phyloP scores from a whole-genome alignment of 1,284 basidiomycete species.

The Kwoniella shivajii region DNA sequence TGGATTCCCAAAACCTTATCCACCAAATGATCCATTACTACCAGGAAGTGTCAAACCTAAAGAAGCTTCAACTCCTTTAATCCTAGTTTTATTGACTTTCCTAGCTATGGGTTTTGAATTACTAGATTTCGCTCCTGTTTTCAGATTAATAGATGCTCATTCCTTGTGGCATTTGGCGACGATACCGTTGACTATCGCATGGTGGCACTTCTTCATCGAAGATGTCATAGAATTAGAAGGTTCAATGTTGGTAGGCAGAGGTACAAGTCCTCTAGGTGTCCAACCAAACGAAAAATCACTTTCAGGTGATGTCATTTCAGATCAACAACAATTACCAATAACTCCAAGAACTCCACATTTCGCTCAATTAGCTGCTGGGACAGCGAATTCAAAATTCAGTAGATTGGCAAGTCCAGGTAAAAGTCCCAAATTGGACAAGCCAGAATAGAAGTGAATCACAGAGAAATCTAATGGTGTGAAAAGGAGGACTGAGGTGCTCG shows the following conservation, averaged over 20 bases:
- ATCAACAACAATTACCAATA: conserved; percentile 4
- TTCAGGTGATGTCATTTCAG: conserved; percentile 6
- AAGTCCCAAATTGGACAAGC: conserved; percentile 17
- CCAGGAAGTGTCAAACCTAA: conserved; percentile 41
- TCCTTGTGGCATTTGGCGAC: conserved; percentile 92
- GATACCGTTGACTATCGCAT: conserved; percentile 72
- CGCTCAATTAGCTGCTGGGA: conserved; percentile 16
- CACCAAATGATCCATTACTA: conserved; percentile 33
- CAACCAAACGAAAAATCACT: conserved; percentile 10
- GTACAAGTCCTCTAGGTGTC: background rate
- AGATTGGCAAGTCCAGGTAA: conserved; percentile 10
- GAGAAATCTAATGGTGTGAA: background rate
- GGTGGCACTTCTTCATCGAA: conserved; percentile 70
- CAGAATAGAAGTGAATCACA: conserved; percentile 2
- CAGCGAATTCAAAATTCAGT: background rate
- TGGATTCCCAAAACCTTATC: conserved; percentile 35
- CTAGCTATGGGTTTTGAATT: conserved; percentile 80
- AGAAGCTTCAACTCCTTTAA: conserved; percentile 60
- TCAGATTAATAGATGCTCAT: conserved; percentile 84
- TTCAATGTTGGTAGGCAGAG: conserved; percentile 11
- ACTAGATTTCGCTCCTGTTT: conserved; percentile 85
- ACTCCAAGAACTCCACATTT: conserved; percentile 20
- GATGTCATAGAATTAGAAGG: conserved; percentile 44
- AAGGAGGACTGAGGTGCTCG: no score
- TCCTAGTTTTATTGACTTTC: conserved; percentile 72